A percentile compares a stretch with the other conserved stretches of the same genome.
Conservation (phyloP, 257 asterid genomes). For the Nicotiana knightiana region DNA sequence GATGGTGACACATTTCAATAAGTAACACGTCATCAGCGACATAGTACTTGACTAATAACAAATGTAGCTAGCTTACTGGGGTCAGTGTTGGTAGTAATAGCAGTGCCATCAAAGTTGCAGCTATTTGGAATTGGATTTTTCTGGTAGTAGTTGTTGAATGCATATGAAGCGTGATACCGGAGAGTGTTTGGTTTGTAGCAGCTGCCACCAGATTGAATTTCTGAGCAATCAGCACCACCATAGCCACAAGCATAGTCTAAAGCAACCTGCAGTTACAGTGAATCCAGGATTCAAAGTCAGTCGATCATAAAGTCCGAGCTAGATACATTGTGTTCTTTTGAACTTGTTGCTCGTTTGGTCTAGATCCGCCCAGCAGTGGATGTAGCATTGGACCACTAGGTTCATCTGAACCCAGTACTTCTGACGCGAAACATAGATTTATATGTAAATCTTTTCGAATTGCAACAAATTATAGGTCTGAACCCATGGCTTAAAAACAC, state of each 20-base stretch:
- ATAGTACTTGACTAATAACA: neutral
- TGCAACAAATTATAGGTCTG: too few relatives aligned
- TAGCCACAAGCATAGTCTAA: constrained; percentile 67
- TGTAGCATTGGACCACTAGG: too few relatives aligned
- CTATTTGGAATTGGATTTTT: constrained; percentile 61
- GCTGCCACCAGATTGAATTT: constrained; percentile 41
- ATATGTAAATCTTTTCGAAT: too few relatives aligned
- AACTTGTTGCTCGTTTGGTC: neutral
- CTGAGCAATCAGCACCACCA: constrained; percentile 56
- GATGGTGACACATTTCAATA: too few relatives aligned
- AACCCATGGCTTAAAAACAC: too few relatives aligned
- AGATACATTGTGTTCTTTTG: neutral
- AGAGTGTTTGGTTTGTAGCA: constrained; percentile 45
- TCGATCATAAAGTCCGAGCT: neutral
- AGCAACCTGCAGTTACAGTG: constrained; percentile 35
- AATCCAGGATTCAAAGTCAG: neutral
- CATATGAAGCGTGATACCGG: constrained; percentile 54
- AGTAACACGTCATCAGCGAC: too few relatives aligned
- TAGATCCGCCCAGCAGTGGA: neutral
- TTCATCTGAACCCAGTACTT: too few relatives aligned
- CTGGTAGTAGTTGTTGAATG: constrained; percentile 56
- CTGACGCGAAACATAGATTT: too few relatives aligned
- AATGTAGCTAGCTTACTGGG: constrained; percentile 49
- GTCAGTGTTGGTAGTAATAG: constrained; percentile 52
- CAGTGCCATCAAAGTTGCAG: constrained; percentile 67